Percentiles rank a stretch among this genome's conserved stretches.
Evolutionary conservation across 495 filamentous ascomycete genomes (phyloP).

Genomic region (Neurospora sp.): DNA sequence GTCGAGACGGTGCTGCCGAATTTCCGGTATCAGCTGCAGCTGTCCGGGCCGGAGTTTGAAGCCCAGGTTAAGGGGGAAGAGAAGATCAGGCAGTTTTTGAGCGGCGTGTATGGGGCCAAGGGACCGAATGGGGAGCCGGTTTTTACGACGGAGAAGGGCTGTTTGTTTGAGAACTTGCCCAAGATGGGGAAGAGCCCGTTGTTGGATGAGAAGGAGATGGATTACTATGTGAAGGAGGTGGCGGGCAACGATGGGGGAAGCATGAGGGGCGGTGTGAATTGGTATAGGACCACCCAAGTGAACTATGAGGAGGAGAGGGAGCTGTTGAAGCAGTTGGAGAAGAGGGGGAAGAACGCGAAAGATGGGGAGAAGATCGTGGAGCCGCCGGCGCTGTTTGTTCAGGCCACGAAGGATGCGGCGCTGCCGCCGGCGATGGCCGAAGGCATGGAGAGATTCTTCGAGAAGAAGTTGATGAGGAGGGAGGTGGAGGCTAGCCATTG

Average conservation of each 20-base stretch:
- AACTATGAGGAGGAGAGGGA: constrained; percentile 68
- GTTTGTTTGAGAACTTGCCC: constrained; percentile 32
- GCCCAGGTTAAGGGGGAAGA: constrained; percentile 38
- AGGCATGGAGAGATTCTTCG: constrained; percentile 56
- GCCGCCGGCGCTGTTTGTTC: constrained; percentile 60
- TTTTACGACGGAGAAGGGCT: constrained; percentile 47
- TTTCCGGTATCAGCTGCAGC: constrained; percentile 74
- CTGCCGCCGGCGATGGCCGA: constrained; percentile 55
- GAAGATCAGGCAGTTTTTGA: constrained; percentile 57
- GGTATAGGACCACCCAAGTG: constrained; percentile 63
- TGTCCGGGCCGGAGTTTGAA: constrained; percentile 58
- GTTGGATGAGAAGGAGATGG: constrained; percentile 57
- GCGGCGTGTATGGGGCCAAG: constrained; percentile 54
- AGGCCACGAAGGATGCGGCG: constrained; percentile 55
- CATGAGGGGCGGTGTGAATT: constrained; percentile 69
- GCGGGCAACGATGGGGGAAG: constrained; percentile 42
- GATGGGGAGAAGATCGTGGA: constrained; percentile 35
- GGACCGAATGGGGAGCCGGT: constrained; percentile 41
- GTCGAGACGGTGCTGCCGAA: constrained; percentile 54
- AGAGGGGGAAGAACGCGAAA: constrained; percentile 3
- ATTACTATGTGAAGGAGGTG: constrained; percentile 66
- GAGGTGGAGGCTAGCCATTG: constrained; percentile 59
- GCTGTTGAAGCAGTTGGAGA: constrained; percentile 21
- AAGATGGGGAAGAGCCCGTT: constrained; percentile 44
- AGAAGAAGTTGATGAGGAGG: constrained; percentile 46